Evolutionary conservation across 306 rosid species (phyloP).

Genomic region (Inga leiocalycina): DNA sequence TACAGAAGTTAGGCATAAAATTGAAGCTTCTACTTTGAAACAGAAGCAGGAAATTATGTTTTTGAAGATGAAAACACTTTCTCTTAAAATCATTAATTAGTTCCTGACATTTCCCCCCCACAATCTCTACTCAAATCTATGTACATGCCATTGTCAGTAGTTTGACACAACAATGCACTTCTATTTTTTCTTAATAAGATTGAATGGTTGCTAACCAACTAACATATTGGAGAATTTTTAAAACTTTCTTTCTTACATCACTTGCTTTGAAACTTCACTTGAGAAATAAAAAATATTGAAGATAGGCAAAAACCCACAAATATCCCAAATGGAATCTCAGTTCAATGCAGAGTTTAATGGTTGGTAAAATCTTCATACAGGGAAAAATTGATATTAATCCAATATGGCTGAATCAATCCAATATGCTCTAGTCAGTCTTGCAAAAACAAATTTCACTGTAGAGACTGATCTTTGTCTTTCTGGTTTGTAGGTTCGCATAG

Average conservation of each 20-base stretch:
- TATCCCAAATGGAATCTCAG: neutral
- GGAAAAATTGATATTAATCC: conserved; percentile 14
- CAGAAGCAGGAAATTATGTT: neutral
- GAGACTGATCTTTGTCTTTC: conserved; percentile 29
- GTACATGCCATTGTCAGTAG: neutral
- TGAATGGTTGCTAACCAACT: neutral
- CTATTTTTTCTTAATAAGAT: neutral
- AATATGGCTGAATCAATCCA: conserved; percentile 14
- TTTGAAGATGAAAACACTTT: neutral
- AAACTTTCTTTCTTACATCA: neutral
- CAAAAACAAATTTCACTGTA: conserved; percentile 36
- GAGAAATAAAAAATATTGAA: neutral
- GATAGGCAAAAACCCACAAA: neutral
- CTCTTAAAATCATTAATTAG: neutral
- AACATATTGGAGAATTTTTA: neutral
- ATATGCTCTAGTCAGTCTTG: neutral
- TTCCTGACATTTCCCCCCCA: neutral
- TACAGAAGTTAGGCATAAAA: neutral
- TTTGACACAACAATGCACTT: neutral
- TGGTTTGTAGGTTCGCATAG: conserved; percentile 85
- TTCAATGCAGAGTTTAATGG: conserved; percentile 15
- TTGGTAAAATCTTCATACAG: conserved; percentile 7
- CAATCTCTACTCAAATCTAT: neutral
- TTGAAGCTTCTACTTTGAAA: neutral
- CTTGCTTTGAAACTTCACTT: neutral